Base-by-base conservation (phyloP, 805 yeast species). In the Lipomyces spencermartinsiae region DNA sequence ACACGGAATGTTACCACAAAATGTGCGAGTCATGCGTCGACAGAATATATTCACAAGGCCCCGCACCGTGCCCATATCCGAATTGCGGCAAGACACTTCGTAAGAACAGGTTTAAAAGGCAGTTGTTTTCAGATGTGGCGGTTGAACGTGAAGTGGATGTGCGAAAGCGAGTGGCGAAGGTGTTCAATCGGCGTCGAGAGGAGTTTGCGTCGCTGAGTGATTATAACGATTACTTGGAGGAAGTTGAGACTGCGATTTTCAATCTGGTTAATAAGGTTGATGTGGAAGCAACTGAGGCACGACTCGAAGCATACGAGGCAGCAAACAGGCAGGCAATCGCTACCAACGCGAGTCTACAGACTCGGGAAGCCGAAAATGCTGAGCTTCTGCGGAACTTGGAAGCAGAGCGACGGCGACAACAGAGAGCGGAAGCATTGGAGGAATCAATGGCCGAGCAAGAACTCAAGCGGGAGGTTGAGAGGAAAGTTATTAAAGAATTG, bases 1-100 rank as follows among this genome's bases (percentile, higher is more conserved):
- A 95, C 75, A 97, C 98, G 0, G 99, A 95, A 78, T 95, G 99
- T 80, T 95, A 95, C 77, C 99, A 95, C 77, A 94, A 92, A 82
- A 94, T 95, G 78, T 95, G 99, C 80, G 98, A 79, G 68, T 88
- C 97, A 1, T 95, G 99, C 80, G 98, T 94, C 56, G 98, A 95
- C 78, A 85, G 99, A 72, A 93, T 95, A 63, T 95, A 91, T 77
- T 87, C 97, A 6, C 81, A 90, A 61, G 99, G 99, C 2, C 99
- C 99, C 0, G 95, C 97, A 0, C 95, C 93, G 25, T 95, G 99
- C 77, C 99, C 99, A 0, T 94, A 93, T 77, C 90, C 93, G 3
- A 88, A 89, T 62, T 95, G 99, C 81, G 93, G 89, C 66, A 92
- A 90, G 81, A 91, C 89, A 10, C 81, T 95, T 70, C 83, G 99